These are phyloP conservation scores for Cryphonectria japonica DNA, from an alignment of 2,329 filamentous ascomycete species.

Conservation along the genomic window DNA sequence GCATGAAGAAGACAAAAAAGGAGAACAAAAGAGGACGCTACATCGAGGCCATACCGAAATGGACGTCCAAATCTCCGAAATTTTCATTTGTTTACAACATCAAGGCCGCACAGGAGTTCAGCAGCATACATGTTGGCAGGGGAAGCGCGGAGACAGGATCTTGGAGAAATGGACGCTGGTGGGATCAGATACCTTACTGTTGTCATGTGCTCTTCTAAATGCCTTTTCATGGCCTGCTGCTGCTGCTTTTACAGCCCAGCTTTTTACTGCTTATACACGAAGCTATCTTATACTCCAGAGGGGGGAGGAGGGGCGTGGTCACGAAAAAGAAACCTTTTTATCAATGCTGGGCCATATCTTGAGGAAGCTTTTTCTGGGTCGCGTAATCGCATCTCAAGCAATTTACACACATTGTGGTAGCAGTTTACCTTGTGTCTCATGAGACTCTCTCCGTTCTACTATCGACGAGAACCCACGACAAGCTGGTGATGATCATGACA, in stretches of 20 bases:
- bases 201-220: neutral
- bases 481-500: neutral
- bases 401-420: neutral
- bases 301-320: neutral
- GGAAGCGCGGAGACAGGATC: neutral
- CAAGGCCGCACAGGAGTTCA: neutral
- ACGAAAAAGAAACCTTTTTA: neutral
- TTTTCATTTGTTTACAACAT: neutral
- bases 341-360: neutral
- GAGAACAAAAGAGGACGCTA: neutral
- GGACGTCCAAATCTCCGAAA: neutral
- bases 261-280: neutral
- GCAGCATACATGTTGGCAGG: constrained; percentile 5
- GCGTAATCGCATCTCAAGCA: neutral
- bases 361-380: neutral
- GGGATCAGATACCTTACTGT: constrained; percentile 13
- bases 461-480: neutral
- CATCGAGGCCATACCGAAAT: neutral
- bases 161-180: neutral
- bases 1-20: neutral
- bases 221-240: neutral
- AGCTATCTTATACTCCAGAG: neutral
- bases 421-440: neutral
- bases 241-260: neutral
- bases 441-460: neutral